Percentiles rank a stretch among this genome's conserved stretches.
These are phyloP conservation scores for Pelargonium fulgidum DNA, from an alignment of 441 rosid genomes.

Conservation along the genomic window DNA sequence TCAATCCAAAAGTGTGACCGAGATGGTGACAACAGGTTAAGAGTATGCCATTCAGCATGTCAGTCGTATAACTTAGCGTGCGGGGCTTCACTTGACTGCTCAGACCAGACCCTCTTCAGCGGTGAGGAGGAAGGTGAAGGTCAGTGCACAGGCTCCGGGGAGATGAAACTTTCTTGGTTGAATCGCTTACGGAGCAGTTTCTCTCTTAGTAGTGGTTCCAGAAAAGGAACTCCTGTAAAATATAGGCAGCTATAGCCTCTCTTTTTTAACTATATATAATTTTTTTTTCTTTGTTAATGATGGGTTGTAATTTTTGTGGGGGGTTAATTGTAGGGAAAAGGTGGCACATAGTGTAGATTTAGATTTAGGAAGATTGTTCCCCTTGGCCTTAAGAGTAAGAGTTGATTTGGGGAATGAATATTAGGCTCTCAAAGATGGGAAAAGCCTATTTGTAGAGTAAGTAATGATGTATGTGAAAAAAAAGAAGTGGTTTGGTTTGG, in stretches of 20 bases:
- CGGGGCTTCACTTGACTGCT: constrained; percentile 93
- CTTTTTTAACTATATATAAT: not conserved
- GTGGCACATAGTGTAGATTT: constrained; percentile 17
- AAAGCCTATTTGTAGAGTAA: constrained; percentile 7
- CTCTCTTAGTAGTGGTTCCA: constrained; percentile 33
- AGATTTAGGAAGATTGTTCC: constrained; percentile 29
- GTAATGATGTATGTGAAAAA: not conserved
- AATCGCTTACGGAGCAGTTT: constrained; percentile 42
- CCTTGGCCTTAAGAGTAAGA: constrained; percentile 18
- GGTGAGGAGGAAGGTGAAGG: constrained; percentile 61
- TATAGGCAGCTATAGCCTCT: constrained; percentile 45
- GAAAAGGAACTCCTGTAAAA: constrained; percentile 43
- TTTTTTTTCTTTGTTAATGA: constrained; percentile 5
- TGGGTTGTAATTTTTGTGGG: constrained; percentile 44
- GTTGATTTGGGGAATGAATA: not conserved
- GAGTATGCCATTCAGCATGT: constrained; percentile 94
- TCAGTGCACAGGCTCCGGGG: constrained; percentile 85
- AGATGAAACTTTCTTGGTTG: constrained; percentile 47
- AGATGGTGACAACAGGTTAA: constrained; percentile 87
- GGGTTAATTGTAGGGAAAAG: constrained; percentile 36
- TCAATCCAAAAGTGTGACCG: constrained; percentile 91
- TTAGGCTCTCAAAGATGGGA: constrained; percentile 2
- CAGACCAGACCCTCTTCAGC: constrained; percentile 93
- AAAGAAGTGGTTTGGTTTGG: too few relatives aligned
- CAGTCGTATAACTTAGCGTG: constrained; percentile 83